phyloP scores from a whole-genome alignment of 2,329 filamentous ascomycete genomes.

The Arthrinium phaeospermum region DNA sequence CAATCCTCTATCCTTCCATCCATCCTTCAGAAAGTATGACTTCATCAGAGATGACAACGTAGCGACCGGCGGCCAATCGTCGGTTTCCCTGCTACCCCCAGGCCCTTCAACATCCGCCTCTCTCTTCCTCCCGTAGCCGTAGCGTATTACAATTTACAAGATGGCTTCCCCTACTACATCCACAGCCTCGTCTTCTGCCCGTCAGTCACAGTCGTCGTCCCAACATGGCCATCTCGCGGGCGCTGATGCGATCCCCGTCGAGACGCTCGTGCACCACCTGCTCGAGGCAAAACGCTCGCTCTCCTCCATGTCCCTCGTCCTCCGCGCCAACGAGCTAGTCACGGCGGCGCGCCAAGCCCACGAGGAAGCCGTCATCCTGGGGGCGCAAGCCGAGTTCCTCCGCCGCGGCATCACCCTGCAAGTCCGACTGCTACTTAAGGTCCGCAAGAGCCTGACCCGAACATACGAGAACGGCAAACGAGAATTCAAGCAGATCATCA shows the following conservation, averaged over 20 bases:
- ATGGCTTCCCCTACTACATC: conserved; percentile 25
- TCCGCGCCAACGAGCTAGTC: conserved; percentile 86
- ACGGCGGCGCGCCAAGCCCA: conserved; percentile 75
- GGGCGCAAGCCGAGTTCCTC: conserved; percentile 72
- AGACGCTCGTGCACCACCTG: conserved; percentile 82
- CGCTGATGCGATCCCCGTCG: conserved; percentile 59
- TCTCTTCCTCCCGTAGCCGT: conserved; percentile 10
- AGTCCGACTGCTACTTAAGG: conserved; percentile 54
- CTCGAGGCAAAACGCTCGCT: conserved; percentile 87
- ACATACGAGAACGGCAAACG: conserved; percentile 64
- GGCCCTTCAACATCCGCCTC: conserved; percentile 19
- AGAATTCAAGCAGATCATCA: conserved; percentile 67
- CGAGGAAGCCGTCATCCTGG: conserved; percentile 78
- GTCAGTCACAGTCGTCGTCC: conserved; percentile 32
- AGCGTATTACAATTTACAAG: conserved; percentile 19
- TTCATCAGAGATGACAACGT: conserved; percentile 24
- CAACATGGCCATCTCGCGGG: conserved; percentile 38
- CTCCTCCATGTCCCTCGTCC: conserved; percentile 80
- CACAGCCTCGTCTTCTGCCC: conserved; percentile 23
- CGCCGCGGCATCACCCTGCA: conserved; percentile 65
- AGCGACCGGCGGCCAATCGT: conserved; percentile 19
- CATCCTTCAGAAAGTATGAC: conserved; percentile 17
- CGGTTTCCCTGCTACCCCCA: conserved; percentile 13
- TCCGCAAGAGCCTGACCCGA: conserved; percentile 57
- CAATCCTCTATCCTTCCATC: neutral